Conservation (phyloP, 1,284 basidiomycete species). For the Takashimella tepidaria region DNA sequence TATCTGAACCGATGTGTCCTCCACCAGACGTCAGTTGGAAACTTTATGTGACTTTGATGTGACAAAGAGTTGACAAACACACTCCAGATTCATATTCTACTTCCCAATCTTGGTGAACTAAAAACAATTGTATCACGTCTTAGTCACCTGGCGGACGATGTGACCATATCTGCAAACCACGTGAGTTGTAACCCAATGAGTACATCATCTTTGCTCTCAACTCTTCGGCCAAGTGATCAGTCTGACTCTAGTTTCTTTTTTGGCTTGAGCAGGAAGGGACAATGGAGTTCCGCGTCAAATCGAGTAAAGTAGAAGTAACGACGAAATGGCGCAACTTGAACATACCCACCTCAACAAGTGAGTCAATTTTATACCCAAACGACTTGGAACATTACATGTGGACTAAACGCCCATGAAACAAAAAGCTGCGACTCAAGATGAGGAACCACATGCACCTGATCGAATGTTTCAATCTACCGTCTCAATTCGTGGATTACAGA, state of each 20-base stretch:
- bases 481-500: constrained; percentile 68
- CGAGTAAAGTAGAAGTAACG: constrained; percentile 66
- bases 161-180: constrained; percentile 54
- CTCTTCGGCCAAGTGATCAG: neutral
- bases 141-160: constrained; percentile 65
- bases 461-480: constrained; percentile 64
- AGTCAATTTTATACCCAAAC: constrained; percentile 30
- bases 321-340: constrained; percentile 71
- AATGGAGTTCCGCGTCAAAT: constrained; percentile 59
- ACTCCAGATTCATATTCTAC: constrained; percentile 74
- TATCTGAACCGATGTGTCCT: constrained; percentile 79
- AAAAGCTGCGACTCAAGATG: constrained; percentile 30
- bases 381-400: neutral
- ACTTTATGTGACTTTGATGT: neutral
- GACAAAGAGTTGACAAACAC: neutral
- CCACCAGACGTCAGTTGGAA: constrained; percentile 66
- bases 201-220: neutral
- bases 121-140: constrained; percentile 73
- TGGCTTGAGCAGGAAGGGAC: constrained; percentile 38
- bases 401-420: neutral
- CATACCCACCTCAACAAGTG: constrained; percentile 61
- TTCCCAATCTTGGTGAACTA: constrained; percentile 71
- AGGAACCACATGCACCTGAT: constrained; percentile 52
- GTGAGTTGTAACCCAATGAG: too few relatives aligned
- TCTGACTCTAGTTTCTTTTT: too few relatives aligned